Percentiles rank a stretch among this genome's conserved stretches.
Conservation (phyloP, 345 rosid genomes). For the Acer campestre region DNA sequence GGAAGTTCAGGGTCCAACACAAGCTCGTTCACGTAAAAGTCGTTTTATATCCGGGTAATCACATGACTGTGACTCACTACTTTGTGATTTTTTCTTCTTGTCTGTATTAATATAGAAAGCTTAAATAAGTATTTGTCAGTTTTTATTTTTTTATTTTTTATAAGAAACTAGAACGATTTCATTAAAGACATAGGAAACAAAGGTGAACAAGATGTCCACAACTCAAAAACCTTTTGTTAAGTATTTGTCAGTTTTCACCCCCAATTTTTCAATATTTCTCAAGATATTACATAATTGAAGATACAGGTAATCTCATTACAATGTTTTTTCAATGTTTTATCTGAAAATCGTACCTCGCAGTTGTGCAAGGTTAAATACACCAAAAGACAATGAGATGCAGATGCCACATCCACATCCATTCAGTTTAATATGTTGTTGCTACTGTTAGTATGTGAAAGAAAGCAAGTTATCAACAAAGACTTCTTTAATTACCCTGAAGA, state of each 20-base stretch:
- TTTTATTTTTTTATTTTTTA: neutral
- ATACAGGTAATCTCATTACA: slow-evolving; percentile 2
- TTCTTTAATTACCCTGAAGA: neutral
- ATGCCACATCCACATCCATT: neutral
- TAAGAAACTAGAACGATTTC: no score
- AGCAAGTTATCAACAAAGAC: neutral
- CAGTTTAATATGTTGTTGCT: slow-evolving; percentile 7
- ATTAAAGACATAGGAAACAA: no score
- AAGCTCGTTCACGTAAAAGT: slow-evolving; percentile 90
- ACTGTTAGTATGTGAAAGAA: neutral
- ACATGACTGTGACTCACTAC: neutral
- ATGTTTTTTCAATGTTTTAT: neutral
- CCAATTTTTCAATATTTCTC: neutral
- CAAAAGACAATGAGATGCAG: neutral
- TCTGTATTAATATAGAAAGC: neutral
- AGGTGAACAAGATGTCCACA: no score
- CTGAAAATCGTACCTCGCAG: neutral
- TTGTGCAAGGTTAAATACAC: neutral
- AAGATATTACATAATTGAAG: neutral
- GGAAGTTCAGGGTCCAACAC: slow-evolving; percentile 96
- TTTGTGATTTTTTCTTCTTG: slow-evolving; percentile 2
- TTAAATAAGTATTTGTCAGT: neutral
- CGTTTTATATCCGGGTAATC: slow-evolving; percentile 96
- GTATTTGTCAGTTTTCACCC: neutral
- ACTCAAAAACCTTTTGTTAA: neutral